Evolutionary conservation across 495 filamentous ascomycete genomes (phyloP).

Genomic region (Chlorociboria aeruginascens): DNA sequence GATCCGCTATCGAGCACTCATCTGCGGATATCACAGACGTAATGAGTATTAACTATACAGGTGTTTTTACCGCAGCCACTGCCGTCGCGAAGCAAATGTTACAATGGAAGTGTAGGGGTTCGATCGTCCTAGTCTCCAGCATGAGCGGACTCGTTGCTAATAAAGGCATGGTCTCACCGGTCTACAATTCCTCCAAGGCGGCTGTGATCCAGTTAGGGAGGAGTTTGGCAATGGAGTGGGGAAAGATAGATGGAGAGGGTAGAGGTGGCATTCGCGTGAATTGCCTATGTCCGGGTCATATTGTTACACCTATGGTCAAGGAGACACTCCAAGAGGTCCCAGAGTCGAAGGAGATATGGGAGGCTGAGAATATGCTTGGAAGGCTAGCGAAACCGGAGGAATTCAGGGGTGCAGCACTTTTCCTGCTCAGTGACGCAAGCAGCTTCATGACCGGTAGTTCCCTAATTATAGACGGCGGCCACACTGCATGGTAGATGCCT

Average conservation of each 20-base stretch:
- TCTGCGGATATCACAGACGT: slow-evolving; percentile 55
- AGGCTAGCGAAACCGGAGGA: slow-evolving; percentile 48
- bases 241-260: slow-evolving; percentile 26
- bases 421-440: slow-evolving; percentile 46
- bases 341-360: slow-evolving; percentile 44
- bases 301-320: slow-evolving; percentile 58
- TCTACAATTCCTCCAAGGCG: slow-evolving; percentile 62
- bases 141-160: slow-evolving; percentile 69
- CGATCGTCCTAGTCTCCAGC: slow-evolving; percentile 59
- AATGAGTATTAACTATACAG: slow-evolving; percentile 67
- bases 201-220: slow-evolving; percentile 54
- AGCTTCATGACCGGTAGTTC: slow-evolving; percentile 57
- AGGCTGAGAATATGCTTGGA: slow-evolving; percentile 56
- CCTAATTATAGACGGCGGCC: slow-evolving; percentile 47
- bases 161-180: slow-evolving; percentile 51
- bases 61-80: slow-evolving; percentile 63
- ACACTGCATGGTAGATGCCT: slow-evolving; percentile 22
- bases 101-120: slow-evolving; percentile 55
- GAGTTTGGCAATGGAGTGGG: slow-evolving; percentile 65
- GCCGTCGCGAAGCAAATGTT: slow-evolving; percentile 68
- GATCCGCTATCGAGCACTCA: slow-evolving; percentile 56
- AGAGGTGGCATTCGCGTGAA: slow-evolving; percentile 55
- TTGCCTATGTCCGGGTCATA: slow-evolving; percentile 55
- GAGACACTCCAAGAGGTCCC: slow-evolving; percentile 53
- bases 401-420: slow-evolving; percentile 45